Evolutionary conservation across 2,329 filamentous ascomycete genomes (phyloP), one percentile per base, ranked within the genome.

Genomic region (Penicillium sp.): DNA sequence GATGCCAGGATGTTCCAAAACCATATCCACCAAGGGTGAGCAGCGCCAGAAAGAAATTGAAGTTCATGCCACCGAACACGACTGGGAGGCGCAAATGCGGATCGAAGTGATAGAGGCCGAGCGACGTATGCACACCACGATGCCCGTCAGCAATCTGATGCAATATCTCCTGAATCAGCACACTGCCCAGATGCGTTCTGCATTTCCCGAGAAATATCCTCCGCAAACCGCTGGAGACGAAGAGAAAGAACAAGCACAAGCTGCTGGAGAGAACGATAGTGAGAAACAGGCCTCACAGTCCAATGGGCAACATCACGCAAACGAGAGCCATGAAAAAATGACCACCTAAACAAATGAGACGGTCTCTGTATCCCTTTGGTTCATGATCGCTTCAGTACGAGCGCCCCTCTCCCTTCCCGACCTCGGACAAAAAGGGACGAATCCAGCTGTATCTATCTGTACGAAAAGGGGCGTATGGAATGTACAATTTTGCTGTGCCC

Each of bases 11-110:
- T 60, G 57, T 33, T 29, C 52, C 5, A 60, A 52, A 35, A 26
- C 45, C 4, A 50, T 60, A 24, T 47, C 38, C 2, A 52, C 38
- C 18, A 52, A 58, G 28, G 47, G 44, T n/a, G 32, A 44, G 4
- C 48, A 59, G 38, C 57, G 57, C 37, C 45, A 52, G 42, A 52
- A 56, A 28, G 50, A 58, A 5, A 53, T 60, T 18, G 56, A 55
- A 13, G 48, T 47, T 4, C 57, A 60, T 36, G 57, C 56, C 24
- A 48, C 49, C 9, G 57, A 60, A 32, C 57, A 60, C 43, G 57
- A 60, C 27, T 60, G 57, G 57, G 51, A 60, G 7, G 52, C 34
- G 4, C 57, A 60, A 36, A 60, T 60, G 57, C 52, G 56, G 26
- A 53, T 60, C n/a, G 57, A 60, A 28, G 42, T 60, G 8, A 51